A percentile compares a stretch with the other conserved stretches of the same genome.
Evolutionary conservation across 2,329 filamentous ascomycete genomes (phyloP).

Genomic region (Zymoseptoria ardabiliae): DNA sequence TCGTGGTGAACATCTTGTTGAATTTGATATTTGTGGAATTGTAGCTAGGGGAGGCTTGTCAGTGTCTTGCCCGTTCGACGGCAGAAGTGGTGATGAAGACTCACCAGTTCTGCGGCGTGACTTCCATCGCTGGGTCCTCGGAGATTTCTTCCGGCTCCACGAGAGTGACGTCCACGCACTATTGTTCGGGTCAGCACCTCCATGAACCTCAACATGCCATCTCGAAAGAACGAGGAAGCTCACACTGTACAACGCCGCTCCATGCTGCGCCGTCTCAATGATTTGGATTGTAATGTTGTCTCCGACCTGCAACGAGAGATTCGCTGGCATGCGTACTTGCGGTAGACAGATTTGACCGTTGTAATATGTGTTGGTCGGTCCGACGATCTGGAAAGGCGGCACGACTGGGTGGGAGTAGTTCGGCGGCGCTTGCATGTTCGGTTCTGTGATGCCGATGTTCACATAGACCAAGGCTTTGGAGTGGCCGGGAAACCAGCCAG

Average conservation of each 20-base stretch:
- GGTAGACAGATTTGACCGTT: conserved; percentile 76
- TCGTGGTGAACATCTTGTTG: conserved; percentile 63
- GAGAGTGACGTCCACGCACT: conserved; percentile 95
- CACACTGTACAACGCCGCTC: conserved; percentile 75
- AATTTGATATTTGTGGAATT: conserved; percentile 74
- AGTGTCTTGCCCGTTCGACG: background rate
- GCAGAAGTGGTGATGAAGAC: background rate
- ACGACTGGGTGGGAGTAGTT: conserved; percentile 88
- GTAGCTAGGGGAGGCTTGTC: conserved; percentile 38
- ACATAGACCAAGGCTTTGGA: conserved; percentile 74
- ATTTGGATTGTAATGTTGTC: conserved; percentile 87
- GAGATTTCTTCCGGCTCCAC: conserved; percentile 67
- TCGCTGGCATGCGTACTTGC: conserved; percentile 74
- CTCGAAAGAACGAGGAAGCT: conserved; percentile 23
- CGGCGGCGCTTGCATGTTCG: conserved; percentile 48
- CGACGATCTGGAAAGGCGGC: conserved; percentile 71
- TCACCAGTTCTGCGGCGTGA: conserved; percentile 69
- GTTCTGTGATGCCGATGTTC: conserved; percentile 68
- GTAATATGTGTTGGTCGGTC: conserved; percentile 76
- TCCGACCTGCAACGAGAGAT: conserved; percentile 62
- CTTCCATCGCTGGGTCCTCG: conserved; percentile 40
- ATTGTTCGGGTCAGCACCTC: conserved; percentile 1
- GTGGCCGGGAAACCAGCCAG: conserved; percentile 94
- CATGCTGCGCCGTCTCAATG: conserved; percentile 75
- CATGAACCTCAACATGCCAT: background rate